phyloP scores from a whole-genome alignment of 1,139 yeast species.

The Trichomonascaceae sp. region DNA sequence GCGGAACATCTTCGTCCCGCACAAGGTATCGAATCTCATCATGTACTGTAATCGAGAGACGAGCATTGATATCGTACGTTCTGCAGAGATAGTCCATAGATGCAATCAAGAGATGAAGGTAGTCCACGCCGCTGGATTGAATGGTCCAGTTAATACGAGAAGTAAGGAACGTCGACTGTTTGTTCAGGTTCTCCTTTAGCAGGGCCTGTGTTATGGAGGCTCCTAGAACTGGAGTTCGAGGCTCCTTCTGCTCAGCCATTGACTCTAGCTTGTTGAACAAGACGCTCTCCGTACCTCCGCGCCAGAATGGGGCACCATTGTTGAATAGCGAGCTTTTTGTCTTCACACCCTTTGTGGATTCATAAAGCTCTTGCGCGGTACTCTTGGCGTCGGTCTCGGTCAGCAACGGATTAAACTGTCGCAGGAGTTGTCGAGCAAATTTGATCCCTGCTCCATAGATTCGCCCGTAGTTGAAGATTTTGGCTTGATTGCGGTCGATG shows the following conservation, averaged over 20 bases:
- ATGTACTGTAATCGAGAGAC: slow-evolving; percentile 81
- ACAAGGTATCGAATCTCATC: slow-evolving; percentile 85
- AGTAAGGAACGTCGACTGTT: slow-evolving; percentile 54
- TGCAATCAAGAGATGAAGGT: slow-evolving; percentile 68
- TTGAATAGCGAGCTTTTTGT: slow-evolving; percentile 14
- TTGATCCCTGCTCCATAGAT: slow-evolving; percentile 95
- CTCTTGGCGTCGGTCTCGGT: slow-evolving; percentile 56
- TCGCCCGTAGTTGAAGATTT: slow-evolving; percentile 90
- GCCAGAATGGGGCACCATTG: slow-evolving; percentile 38
- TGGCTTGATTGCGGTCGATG: slow-evolving; percentile 83
- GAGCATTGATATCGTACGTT: slow-evolving; percentile 56
- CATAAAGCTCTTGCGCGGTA: slow-evolving; percentile 58
- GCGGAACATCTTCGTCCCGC: slow-evolving; percentile 56
- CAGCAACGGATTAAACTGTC: slow-evolving; percentile 64
- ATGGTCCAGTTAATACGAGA: slow-evolving; percentile 96
- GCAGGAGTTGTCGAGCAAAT: slow-evolving; percentile 70
- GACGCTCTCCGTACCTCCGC: slow-evolving; percentile 90
- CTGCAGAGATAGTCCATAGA: slow-evolving; percentile 77
- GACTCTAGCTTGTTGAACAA: slow-evolving; percentile 80
- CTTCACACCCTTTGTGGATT: slow-evolving; percentile 67
- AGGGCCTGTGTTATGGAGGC: slow-evolving; percentile 88
- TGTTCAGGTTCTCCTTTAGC: slow-evolving; percentile 48
- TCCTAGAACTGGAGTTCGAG: slow-evolving; percentile 84
- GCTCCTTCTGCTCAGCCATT: slow-evolving; percentile 73
- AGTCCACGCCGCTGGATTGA: slow-evolving; percentile 96